A percentile compares a stretch with the other conserved stretches of the same genome.
phyloP scores from a whole-genome alignment of 768 basidiomycete species.

The Sporobolomyces phaffii region DNA sequence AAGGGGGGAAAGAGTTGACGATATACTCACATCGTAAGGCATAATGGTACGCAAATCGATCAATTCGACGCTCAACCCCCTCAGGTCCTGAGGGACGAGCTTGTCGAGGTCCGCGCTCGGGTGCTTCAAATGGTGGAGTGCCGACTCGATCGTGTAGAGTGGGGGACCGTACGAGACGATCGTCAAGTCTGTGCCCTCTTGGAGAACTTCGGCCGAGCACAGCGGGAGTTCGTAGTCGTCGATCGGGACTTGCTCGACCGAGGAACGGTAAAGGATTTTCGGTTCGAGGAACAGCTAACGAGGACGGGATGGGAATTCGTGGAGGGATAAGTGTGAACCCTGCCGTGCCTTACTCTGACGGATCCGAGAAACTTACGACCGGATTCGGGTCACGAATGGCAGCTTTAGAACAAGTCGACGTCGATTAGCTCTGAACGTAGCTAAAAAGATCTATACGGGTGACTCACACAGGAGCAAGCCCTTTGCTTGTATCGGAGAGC shows the following conservation, averaged over 20 bases:
- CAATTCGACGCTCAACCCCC: constrained; percentile 58
- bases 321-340: too few species aligned
- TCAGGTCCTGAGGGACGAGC: constrained; percentile 57
- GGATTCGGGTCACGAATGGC: constrained; percentile 90
- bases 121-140: constrained; percentile 63
- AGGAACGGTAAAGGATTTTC: constrained; percentile 84
- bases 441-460: neutral
- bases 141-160: constrained; percentile 79
- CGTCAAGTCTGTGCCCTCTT: constrained; percentile 74
- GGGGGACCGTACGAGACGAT: constrained; percentile 90
- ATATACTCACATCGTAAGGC: constrained; percentile 68
- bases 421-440: rapidly evolving
- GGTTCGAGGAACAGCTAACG: constrained; percentile 79
- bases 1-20: too few species aligned
- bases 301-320: neutral
- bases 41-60: constrained; percentile 84
- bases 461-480: constrained; percentile 60
- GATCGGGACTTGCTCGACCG: constrained; percentile 85
- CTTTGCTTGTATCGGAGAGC: constrained; percentile 93
- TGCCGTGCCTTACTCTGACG: neutral
- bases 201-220: constrained; percentile 65
- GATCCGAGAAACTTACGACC: constrained; percentile 47
- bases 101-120: constrained; percentile 61
- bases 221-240: constrained; percentile 83
- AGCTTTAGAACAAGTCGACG: constrained; percentile 42